Percentiles rank a stretch among this genome's conserved stretches.
Evolutionary conservation across 2,329 filamentous ascomycete genomes (phyloP).

Genomic region (Fusarium ambrosium): DNA sequence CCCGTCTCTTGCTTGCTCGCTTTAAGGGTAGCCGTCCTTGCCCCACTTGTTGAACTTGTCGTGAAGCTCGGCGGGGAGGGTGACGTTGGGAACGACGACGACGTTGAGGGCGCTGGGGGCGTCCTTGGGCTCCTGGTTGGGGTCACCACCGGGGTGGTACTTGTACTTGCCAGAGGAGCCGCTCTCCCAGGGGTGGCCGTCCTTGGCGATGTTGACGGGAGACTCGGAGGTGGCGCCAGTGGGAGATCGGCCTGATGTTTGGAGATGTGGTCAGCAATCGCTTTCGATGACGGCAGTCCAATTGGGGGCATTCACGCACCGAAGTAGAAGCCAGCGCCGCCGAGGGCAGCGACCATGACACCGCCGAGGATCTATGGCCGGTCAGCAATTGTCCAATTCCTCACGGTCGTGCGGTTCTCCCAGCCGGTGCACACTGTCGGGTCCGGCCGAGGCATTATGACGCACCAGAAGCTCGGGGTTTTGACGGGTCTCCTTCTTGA

Average conservation of each 20-base stretch:
- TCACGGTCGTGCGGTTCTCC: not conserved
- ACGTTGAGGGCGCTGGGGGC: slow-evolving; percentile 96
- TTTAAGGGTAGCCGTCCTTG: slow-evolving; percentile 88
- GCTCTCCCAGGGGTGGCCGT: slow-evolving; percentile 93
- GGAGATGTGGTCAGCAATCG: slow-evolving; percentile 40
- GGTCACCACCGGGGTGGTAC: slow-evolving; percentile 89
- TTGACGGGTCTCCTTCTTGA: slow-evolving; percentile 71
- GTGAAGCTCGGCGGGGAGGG: slow-evolving; percentile 91
- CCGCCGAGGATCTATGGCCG: slow-evolving; percentile 82
- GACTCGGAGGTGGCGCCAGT: slow-evolving; percentile 87
- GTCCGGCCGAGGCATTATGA: slow-evolving; percentile 51
- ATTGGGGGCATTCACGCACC: slow-evolving; percentile 62
- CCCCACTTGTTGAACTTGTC: slow-evolving; percentile 99
- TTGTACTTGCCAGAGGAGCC: slow-evolving; percentile 76
- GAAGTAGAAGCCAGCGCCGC: slow-evolving; percentile 91
- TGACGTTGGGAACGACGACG: slow-evolving; percentile 94
- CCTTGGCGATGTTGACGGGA: slow-evolving; percentile 78
- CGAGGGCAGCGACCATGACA: slow-evolving; percentile 91
- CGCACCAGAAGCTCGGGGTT: slow-evolving; percentile 62
- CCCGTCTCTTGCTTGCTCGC: slow-evolving; percentile 5
- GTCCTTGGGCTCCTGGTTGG: slow-evolving; percentile 80
- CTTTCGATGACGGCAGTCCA: slow-evolving; percentile 6
- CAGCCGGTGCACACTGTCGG: slow-evolving; percentile 18
- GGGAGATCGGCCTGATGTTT: slow-evolving; percentile 78
- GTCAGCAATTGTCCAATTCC: slow-evolving; percentile 30